Evolutionary conservation across 768 basidiomycete species (phyloP).

Genomic region (Trametes meyenii): DNA sequence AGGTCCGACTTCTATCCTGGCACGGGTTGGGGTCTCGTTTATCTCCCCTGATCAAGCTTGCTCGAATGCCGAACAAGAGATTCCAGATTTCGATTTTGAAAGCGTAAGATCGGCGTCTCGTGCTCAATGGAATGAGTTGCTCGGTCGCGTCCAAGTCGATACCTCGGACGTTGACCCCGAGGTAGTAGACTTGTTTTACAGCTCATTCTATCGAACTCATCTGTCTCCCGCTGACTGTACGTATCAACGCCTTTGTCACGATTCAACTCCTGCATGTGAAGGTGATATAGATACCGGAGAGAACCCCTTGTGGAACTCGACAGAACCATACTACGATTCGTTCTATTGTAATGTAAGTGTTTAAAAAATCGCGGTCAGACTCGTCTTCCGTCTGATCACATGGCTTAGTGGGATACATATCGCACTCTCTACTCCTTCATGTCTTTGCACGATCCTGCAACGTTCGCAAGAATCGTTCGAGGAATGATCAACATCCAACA

Average conservation of each 20-base stretch:
- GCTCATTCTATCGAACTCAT: constrained; percentile 65
- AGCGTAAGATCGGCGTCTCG: constrained; percentile 45
- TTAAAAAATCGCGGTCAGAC: neutral
- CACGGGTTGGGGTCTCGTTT: constrained; percentile 63
- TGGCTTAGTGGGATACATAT: constrained; percentile 63
- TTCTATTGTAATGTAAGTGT: constrained; percentile 65
- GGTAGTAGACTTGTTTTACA: constrained; percentile 57
- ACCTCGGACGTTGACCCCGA: constrained; percentile 49
- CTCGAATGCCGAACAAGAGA: constrained; percentile 60
- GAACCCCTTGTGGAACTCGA: constrained; percentile 63
- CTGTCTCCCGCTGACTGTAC: constrained; percentile 66
- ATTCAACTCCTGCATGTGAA: neutral
- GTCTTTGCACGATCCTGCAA: constrained; percentile 63
- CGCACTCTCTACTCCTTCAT: constrained; percentile 63
- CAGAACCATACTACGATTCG: constrained; percentile 68
- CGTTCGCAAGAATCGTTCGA: constrained; percentile 60
- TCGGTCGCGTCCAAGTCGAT: constrained; percentile 59
- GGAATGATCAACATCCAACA: constrained; percentile 70
- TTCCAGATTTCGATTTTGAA: constrained; percentile 60
- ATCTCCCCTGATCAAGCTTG: constrained; percentile 65
- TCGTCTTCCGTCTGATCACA: neutral
- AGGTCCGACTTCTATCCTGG: constrained; percentile 49
- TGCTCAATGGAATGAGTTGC: constrained; percentile 58
- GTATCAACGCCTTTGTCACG: constrained; percentile 17
- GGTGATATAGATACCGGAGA: constrained; percentile 55